Evolutionary conservation across 331 rosid species (phyloP).

Genomic region (Pyracantha coccinea): DNA sequence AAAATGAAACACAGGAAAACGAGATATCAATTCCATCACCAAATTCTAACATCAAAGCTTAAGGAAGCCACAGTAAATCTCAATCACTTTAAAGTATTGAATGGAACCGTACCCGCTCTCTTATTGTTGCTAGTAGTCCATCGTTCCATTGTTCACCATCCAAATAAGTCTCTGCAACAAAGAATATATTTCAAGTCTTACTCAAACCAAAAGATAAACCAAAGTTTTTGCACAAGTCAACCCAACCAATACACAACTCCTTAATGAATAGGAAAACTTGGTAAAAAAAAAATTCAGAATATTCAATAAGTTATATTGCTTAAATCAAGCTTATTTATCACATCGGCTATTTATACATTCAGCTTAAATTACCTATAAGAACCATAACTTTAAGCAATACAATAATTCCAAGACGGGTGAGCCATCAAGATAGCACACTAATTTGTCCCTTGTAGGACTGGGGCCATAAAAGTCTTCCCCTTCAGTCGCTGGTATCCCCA

Average conservation of each 20-base stretch:
- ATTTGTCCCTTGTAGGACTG: background rate
- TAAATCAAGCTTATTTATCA: background rate
- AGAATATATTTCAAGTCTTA: background rate
- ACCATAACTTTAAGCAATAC: background rate
- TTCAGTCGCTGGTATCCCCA: background rate
- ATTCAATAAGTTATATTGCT: background rate
- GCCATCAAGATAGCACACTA: no score
- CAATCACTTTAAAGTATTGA: background rate
- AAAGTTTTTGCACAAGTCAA: background rate
- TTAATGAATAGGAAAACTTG: background rate
- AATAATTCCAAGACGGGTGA: background rate
- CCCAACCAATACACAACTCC: background rate
- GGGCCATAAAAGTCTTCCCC: background rate
- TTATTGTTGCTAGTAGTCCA: conserved; percentile 81
- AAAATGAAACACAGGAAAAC: conserved; percentile 2
- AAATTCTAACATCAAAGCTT: conserved; percentile 18
- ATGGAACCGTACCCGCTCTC: conserved; percentile 70
- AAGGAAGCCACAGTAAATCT: conserved; percentile 4
- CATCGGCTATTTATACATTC: background rate
- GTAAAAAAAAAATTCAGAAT: background rate
- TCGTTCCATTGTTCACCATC: conserved; percentile 90
- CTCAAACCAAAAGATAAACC: conserved; percentile 2
- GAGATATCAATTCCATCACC: conserved; percentile 2
- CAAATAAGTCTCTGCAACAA: conserved; percentile 43
- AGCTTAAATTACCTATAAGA: background rate